Conservation (phyloP, 495 filamentous ascomycete genomes). For the Pyrenula aspistea region DNA sequence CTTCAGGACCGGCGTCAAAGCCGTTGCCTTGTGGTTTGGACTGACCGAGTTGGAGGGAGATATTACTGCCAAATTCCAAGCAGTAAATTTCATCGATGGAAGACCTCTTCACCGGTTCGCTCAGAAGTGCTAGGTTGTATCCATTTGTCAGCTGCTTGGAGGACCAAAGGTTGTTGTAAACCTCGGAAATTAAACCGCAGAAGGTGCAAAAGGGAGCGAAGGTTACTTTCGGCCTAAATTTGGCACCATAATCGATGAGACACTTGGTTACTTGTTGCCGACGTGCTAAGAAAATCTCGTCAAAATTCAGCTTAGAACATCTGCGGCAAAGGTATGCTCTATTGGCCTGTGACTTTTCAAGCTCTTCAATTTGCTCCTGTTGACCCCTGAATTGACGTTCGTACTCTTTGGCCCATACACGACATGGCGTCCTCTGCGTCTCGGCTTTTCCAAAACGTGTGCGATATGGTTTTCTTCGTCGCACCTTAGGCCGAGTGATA, state of each 20-base stretch:
- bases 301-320: background rate
- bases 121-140: background rate
- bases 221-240: background rate
- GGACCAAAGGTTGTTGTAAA: background rate
- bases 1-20: background rate
- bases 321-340: background rate
- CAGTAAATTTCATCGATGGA: background rate
- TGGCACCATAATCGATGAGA: background rate
- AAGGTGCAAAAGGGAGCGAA: background rate
- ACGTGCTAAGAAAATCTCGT: background rate
- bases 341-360: background rate
- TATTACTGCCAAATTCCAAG: background rate
- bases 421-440: background rate
- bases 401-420: background rate
- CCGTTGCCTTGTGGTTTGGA: background rate
- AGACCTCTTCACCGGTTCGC: background rate
- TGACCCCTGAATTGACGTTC: background rate
- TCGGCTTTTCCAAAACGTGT: background rate
- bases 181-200: background rate
- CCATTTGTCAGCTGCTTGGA: background rate
- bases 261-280: background rate
- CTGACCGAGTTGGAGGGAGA: background rate
- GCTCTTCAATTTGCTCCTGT: background rate
- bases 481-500: background rate
- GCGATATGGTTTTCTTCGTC: background rate